A percentile compares a stretch with the other conserved stretches of the same genome.
Conservation (phyloP, 2,329 filamentous ascomycete species). For the Geosmithia putterillii region DNA sequence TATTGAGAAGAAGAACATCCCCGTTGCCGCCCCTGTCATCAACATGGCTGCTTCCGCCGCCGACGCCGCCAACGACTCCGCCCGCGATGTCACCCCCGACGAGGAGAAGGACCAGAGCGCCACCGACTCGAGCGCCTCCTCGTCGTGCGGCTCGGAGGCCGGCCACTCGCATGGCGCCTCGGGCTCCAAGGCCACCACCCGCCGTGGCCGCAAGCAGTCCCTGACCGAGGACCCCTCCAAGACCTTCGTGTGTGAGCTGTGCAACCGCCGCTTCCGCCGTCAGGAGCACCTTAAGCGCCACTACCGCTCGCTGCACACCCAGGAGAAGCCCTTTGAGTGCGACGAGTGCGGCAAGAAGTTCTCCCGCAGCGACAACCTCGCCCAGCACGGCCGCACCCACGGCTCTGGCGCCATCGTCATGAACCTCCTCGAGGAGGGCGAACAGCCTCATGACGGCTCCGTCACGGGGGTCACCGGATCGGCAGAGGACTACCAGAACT, state of each 20-base stretch:
- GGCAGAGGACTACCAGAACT: slow-evolving; percentile 51
- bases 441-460: slow-evolving; percentile 23
- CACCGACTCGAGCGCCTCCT: slow-evolving; percentile 21
- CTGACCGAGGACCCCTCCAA: slow-evolving; percentile 95
- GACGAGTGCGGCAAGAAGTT: slow-evolving; percentile 98
- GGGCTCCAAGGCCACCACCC: slow-evolving; percentile 54
- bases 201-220: slow-evolving; percentile 95
- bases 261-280: slow-evolving; percentile 92
- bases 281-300: slow-evolving; percentile 98
- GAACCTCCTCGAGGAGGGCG: slow-evolving; percentile 68
- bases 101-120: too few relatives aligned
- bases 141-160: slow-evolving; percentile 33
- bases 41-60: slow-evolving; percentile 22
- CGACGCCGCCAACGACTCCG: slow-evolving; percentile 20
- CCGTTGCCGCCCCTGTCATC: slow-evolving; percentile 25
- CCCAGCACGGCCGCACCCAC: slow-evolving; percentile 90
- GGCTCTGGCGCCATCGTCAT: slow-evolving; percentile 83
- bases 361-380: slow-evolving; percentile 92
- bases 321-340: slow-evolving; percentile 98
- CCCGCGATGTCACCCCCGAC: slow-evolving; percentile 21
- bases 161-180: slow-evolving; percentile 6
- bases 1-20: slow-evolving; percentile 26
- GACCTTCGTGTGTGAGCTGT: slow-evolving; percentile 93
- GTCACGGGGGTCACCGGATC: slow-evolving; percentile 24
- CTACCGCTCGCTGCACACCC: slow-evolving; percentile 94